A percentile compares a stretch with the other conserved stretches of the same genome.
These are phyloP conservation scores for Hymenoscyphus infarciens DNA, from an alignment of 2,329 filamentous ascomycete genomes.

Conservation along the genomic window DNA sequence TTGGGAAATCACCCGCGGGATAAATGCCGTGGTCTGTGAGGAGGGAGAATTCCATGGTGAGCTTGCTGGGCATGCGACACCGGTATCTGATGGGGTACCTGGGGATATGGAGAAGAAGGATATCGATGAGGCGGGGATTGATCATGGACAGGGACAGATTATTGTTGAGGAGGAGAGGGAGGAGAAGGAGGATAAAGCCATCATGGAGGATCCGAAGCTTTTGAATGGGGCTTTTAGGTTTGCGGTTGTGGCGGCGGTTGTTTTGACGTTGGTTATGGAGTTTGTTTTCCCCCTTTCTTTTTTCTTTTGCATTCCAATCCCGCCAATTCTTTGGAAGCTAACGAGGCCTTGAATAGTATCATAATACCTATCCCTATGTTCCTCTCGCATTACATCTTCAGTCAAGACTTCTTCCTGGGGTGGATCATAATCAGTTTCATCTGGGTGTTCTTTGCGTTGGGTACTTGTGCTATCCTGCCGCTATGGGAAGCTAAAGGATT, in stretches of 20 bases:
- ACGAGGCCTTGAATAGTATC: no score
- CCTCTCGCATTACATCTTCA: constrained; percentile 14
- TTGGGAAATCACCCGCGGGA: constrained; percentile 13
- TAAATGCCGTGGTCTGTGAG: constrained; percentile 4
- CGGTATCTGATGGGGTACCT: not conserved
- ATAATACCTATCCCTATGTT: constrained; percentile 16
- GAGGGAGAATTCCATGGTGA: not conserved
- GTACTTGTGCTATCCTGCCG: constrained; percentile 14
- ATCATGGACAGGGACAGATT: not conserved
- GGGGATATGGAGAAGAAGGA: constrained; percentile 6
- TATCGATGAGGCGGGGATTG: not conserved
- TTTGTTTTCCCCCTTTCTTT: constrained; percentile 5
- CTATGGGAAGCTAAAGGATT: constrained; percentile 13
- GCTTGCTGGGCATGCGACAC: no score
- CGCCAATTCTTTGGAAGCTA: no score
- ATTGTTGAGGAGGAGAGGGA: not conserved
- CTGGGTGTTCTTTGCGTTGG: constrained; percentile 15
- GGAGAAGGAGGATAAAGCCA: constrained; percentile 1
- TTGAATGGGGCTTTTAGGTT: constrained; percentile 4
- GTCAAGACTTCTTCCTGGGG: constrained; percentile 12
- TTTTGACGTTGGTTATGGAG: constrained; percentile 6
- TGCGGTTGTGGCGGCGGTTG: not conserved
- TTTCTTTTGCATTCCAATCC: constrained; percentile 5
- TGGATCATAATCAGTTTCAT: constrained; percentile 17
- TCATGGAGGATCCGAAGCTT: constrained; percentile 7